Evolutionary conservation across 768 basidiomycete genomes (phyloP).

Genomic region (Suillus alpinus): DNA sequence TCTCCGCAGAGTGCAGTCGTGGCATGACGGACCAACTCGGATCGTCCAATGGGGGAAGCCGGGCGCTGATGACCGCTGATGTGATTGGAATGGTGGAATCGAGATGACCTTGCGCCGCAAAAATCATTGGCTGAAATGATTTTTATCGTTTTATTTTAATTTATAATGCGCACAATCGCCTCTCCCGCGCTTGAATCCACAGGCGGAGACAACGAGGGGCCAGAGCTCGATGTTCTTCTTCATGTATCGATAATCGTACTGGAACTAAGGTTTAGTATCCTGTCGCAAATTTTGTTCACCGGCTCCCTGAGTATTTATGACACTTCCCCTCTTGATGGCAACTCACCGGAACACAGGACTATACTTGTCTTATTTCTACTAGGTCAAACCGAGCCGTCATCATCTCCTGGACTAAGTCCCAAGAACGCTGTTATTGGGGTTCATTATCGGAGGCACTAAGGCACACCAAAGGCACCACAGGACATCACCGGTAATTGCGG

Average conservation of each 20-base stretch:
- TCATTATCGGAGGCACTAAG: neutral
- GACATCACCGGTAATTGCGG: too few relatives aligned
- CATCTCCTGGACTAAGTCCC: slow-evolving; percentile 55
- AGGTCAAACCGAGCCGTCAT: slow-evolving; percentile 60
- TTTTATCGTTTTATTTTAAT: neutral
- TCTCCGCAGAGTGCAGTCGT: slow-evolving; percentile 60
- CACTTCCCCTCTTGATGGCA: neutral
- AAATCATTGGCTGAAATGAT: neutral
- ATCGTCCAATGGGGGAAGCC: slow-evolving; percentile 58
- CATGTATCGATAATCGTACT: slow-evolving; percentile 43
- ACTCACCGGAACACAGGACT: slow-evolving; percentile 46
- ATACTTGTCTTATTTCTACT: slow-evolving; percentile 32
- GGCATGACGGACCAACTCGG: slow-evolving; percentile 54
- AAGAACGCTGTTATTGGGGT: neutral
- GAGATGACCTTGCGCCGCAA: neutral
- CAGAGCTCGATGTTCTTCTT: slow-evolving; percentile 35
- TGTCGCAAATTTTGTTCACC: slow-evolving; percentile 42
- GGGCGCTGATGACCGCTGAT: slow-evolving; percentile 54
- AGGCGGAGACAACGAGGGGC: slow-evolving; percentile 54
- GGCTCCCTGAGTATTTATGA: slow-evolving; percentile 20
- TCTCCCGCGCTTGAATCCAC: slow-evolving; percentile 51
- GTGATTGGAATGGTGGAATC: neutral
- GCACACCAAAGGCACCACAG: too few relatives aligned
- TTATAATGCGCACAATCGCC: slow-evolving; percentile 26
- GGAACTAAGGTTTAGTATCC: slow-evolving; percentile 39